Conservation (phyloP, 352 stramenopile genomes). For the Blastocystis sp. region DNA sequence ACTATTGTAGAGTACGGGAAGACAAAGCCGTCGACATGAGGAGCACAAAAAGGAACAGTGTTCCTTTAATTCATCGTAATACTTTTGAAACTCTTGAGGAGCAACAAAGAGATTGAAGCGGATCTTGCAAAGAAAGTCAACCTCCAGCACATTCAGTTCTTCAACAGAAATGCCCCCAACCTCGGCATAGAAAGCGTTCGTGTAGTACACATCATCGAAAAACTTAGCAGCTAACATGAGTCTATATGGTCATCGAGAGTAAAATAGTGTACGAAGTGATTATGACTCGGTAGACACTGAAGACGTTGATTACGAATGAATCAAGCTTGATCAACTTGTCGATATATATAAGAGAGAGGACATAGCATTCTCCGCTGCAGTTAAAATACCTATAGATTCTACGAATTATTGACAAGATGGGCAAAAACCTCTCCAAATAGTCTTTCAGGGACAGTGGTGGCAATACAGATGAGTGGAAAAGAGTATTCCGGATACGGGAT, state of each 20-base stretch:
- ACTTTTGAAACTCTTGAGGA: conserved; percentile 82
- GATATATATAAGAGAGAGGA: conserved; percentile 97
- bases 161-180: conserved; percentile 72
- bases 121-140: conserved; percentile 94
- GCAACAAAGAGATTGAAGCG: conserved; percentile 94
- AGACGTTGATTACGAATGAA: conserved; percentile 88
- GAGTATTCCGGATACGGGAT: conserved; percentile 35
- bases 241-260: conserved; percentile 68
- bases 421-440: conserved; percentile 27
- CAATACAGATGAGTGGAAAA: conserved; percentile 5
- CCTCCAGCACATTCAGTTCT: conserved; percentile 93
- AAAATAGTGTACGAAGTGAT: conserved; percentile 79
- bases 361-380: conserved; percentile 96
- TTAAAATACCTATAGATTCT: conserved; percentile 94
- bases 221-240: conserved; percentile 97
- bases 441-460: conserved; percentile 27
- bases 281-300: conserved; percentile 95
- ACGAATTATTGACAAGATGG: neutral
- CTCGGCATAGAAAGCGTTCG: conserved; percentile 95
- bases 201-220: conserved; percentile 99
- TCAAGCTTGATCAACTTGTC: conserved; percentile 93
- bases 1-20: neutral
- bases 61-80: conserved; percentile 79
- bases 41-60: conserved; percentile 24
- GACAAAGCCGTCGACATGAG: neutral